Percentiles rank a stretch among this genome's conserved stretches.
Conservation (phyloP, 164 flowering plant genomes). For the Chimonanthus salicifolius region DNA sequence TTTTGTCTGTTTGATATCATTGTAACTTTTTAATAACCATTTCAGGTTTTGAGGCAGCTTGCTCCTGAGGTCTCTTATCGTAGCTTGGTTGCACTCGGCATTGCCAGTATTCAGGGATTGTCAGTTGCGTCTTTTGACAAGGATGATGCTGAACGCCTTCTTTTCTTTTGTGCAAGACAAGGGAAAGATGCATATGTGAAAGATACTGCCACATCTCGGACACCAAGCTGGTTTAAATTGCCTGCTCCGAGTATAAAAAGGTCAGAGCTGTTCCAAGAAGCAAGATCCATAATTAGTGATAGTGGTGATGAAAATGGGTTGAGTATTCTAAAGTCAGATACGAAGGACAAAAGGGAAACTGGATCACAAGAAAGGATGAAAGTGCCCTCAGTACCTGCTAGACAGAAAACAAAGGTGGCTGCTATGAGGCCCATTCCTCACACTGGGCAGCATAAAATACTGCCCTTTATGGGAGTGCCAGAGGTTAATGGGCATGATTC, state of each 20-base stretch:
- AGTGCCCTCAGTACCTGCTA: conserved; percentile 19
- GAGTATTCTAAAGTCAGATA: conserved; percentile 11
- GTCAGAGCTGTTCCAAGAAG: conserved; percentile 27
- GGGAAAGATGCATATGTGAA: conserved; percentile 20
- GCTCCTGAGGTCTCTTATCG: conserved; percentile 83
- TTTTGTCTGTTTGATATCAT: neutral
- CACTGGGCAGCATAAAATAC: conserved; percentile 61
- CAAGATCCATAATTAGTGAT: conserved; percentile 5
- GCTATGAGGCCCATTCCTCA: conserved; percentile 97
- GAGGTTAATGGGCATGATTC: conserved; percentile 52
- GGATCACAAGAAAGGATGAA: conserved; percentile 19
- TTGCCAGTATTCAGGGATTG: conserved; percentile 88
- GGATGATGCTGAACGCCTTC: conserved; percentile 86
- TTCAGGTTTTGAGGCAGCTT: conserved; percentile 90
- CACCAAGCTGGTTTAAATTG: conserved; percentile 71
- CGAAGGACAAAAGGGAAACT: conserved; percentile 15
- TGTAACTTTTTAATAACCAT: conserved; percentile 1
- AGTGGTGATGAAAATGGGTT: conserved; percentile 13
- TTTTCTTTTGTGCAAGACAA: conserved; percentile 54
- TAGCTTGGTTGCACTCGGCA: conserved; percentile 82
- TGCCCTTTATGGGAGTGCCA: conserved; percentile 54
- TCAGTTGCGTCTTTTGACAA: conserved; percentile 93
- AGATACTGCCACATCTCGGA: conserved; percentile 16
- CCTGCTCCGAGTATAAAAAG: conserved; percentile 74
- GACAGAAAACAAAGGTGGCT: conserved; percentile 53